Evolutionary conservation across 345 rosid species (phyloP), one percentile per base, ranked within the genome.

Genomic region (Laguncularia racemosa): DNA sequence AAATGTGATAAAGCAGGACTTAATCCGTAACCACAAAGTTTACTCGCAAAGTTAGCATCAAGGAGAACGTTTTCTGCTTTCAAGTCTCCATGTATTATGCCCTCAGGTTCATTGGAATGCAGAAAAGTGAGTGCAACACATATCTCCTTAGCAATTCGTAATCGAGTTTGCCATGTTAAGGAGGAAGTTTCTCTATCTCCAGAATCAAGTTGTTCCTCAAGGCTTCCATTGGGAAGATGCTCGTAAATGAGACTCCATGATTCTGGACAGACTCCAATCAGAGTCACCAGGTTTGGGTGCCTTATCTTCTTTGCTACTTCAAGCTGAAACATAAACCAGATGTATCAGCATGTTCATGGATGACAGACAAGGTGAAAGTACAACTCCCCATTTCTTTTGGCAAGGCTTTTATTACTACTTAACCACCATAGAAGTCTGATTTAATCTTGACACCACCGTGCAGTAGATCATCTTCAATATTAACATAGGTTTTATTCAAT

Each of bases 81-180:
- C 54, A 88, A 58, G 62, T 91, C 92, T 47, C 98, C 96, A 38
- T 88, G 98, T 60, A 88, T 84, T 48, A 88, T 76, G 75, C 80
- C 71, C 61, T 81, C 83, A 69, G 90, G 84, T 70, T 78, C 74
- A 63, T 76, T 67, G 50, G 95, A 85, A 51, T 91, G 98, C 48
- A 91, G 95, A 73, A 91, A 91, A 65, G 83, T 61, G 28, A 91
- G 88, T 17, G 79, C 88, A 15, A 91, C 81, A 48, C 98, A 85
- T 58, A 88, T 59, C 55, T 91, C 96, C 2, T 79, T 59, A 50
- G 85, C 95, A 50, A 88, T 78, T 57, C 86, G 78, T 18, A 85
- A 73, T 18, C 98, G 83, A 20, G 76, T 78, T 75, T 84, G 88
- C 95, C 96, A 91, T 43, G 90, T 74, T 67, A 91, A 61, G 7